A percentile compares a stretch with the other conserved stretches of the same genome.
Evolutionary conservation across 495 filamentous ascomycete species (phyloP).

Genomic region (Penicillium lividum): DNA sequence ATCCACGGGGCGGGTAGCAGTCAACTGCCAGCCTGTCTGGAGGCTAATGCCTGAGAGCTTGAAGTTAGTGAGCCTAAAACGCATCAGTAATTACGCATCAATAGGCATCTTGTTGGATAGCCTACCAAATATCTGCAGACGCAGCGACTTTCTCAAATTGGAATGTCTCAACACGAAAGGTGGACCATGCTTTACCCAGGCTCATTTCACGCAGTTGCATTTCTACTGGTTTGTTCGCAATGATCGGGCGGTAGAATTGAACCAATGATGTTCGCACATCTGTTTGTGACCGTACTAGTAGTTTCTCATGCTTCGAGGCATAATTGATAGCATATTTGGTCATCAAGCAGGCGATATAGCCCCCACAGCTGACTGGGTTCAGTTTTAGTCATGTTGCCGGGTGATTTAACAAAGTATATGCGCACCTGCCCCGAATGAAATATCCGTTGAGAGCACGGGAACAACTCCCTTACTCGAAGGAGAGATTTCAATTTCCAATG

Average conservation of each 20-base stretch:
- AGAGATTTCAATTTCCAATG: neutral
- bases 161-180: neutral
- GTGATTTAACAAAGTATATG: neutral
- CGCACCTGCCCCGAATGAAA: neutral
- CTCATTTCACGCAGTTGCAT: conserved; percentile 1
- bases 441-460: neutral
- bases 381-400: neutral
- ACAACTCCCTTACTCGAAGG: neutral
- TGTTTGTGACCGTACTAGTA: neutral
- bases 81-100: neutral
- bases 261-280: neutral
- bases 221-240: neutral
- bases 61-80: neutral
- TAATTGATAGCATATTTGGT: neutral
- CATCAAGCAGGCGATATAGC: neutral
- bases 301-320: neutral
- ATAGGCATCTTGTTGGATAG: neutral
- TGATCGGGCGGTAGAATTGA: neutral
- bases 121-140: neutral
- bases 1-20: neutral
- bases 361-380: neutral
- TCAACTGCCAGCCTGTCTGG: conserved; percentile 1
- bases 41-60: neutral
- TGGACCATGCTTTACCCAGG: conserved; percentile 1
- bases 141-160: neutral